Conservation (phyloP, 352 stramenopile species). For the Globisporangium heterothallicum region DNA sequence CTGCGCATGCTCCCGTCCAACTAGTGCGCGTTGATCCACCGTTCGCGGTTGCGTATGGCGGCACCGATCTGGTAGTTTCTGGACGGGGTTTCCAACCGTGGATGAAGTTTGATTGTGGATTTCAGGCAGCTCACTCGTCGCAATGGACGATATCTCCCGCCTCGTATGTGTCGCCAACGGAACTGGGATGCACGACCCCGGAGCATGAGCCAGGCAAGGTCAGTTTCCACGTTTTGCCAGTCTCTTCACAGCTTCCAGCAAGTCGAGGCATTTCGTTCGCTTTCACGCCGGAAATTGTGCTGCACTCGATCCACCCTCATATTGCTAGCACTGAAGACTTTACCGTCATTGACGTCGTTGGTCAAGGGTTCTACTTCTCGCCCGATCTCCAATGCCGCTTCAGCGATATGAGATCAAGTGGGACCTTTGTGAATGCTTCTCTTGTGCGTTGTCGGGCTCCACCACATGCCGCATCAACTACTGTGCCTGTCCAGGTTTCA, state of each 20-base stretch:
- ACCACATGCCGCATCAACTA: constrained; percentile 14
- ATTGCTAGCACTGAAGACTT: constrained; percentile 13
- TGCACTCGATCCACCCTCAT: constrained; percentile 23
- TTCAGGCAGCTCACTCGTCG: constrained; percentile 9
- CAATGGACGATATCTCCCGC: constrained; percentile 16
- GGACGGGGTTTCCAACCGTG: constrained; percentile 32
- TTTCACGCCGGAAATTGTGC: constrained; percentile 19
- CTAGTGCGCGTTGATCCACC: constrained; percentile 15
- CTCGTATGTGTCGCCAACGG: constrained; percentile 18
- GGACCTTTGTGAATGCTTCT: constrained; percentile 30
- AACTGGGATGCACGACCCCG: constrained; percentile 20
- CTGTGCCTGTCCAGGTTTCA: constrained; percentile 22
- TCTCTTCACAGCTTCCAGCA: constrained; percentile 13
- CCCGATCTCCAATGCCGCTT: constrained; percentile 25
- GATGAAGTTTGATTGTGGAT: constrained; percentile 36
- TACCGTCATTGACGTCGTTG: constrained; percentile 24
- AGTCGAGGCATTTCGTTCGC: constrained; percentile 16
- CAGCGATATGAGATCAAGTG: constrained; percentile 2
- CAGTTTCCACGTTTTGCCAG: constrained; percentile 23
- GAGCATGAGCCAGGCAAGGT: constrained; percentile 10
- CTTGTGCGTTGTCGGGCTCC: constrained; percentile 33
- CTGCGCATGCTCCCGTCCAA: constrained; percentile 19
- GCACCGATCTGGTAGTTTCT: constrained; percentile 16
- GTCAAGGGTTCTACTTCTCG: constrained; percentile 29
- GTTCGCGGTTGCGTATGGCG: constrained; percentile 15